Conservation (phyloP, 2,329 filamentous ascomycete species). For the Trichoderma citrinoviride region DNA sequence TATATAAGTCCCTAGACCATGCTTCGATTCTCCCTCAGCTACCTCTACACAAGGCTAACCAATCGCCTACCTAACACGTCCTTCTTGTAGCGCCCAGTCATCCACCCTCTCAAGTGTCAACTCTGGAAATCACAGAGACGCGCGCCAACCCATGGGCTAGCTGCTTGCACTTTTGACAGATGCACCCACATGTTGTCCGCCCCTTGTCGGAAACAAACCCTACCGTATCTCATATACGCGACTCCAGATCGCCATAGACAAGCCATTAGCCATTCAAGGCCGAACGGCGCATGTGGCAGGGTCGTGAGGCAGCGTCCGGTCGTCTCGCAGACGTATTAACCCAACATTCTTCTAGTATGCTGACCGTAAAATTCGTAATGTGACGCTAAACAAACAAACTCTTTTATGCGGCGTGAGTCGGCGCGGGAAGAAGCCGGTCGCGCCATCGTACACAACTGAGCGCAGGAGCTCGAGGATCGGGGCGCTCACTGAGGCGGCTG, state of each 20-base stretch:
- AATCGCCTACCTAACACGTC: constrained; percentile 23
- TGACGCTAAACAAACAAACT: constrained; percentile 25
- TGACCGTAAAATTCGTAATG: constrained; percentile 28
- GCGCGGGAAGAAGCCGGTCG: constrained; percentile 17
- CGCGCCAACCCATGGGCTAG: background rate
- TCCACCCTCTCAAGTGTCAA: constrained; percentile 16
- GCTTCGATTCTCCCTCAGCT: constrained; percentile 25
- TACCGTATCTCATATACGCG: background rate
- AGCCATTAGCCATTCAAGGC: background rate
- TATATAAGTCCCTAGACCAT: constrained; percentile 14
- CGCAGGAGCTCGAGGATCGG: background rate
- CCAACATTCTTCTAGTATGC: constrained; percentile 25
- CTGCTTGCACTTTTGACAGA: background rate
- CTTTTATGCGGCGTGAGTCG: constrained; percentile 23
- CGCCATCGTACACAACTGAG: constrained; percentile 28
- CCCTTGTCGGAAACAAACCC: constrained; percentile 3
- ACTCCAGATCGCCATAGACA: background rate
- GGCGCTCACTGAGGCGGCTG: constrained; percentile 60
- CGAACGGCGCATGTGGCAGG: background rate
- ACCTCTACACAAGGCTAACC: constrained; percentile 25
- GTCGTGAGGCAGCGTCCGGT: background rate
- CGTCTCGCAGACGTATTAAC: constrained; percentile 19
- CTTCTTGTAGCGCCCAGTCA: constrained; percentile 1
- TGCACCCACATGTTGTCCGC: background rate
- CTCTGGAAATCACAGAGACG: constrained; percentile 2